phyloP scores from a whole-genome alignment of 805 yeast genomes.

The Saccharomyces jurei region DNA sequence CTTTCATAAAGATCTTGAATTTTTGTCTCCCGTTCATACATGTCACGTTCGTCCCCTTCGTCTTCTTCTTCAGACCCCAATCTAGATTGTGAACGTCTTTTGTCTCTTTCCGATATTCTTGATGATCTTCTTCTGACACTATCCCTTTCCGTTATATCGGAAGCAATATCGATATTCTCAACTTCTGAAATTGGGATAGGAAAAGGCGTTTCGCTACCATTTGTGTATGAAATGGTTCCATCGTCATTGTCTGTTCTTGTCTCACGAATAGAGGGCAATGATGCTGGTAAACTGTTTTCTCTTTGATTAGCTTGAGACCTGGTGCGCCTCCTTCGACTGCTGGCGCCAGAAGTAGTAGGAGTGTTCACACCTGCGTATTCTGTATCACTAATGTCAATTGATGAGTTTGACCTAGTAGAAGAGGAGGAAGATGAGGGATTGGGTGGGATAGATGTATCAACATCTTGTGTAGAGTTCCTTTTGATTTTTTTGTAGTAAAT shows the following conservation, averaged over 20 bases:
- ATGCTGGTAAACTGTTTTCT: neutral
- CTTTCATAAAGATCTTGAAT: constrained; percentile 25
- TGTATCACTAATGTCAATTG: constrained; percentile 5
- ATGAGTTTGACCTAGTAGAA: constrained; percentile 3
- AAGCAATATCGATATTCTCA: neutral
- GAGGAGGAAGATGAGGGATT: constrained; percentile 3
- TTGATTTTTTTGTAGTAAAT: constrained; percentile 21
- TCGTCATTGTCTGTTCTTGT: neutral
- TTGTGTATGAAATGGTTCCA: neutral
- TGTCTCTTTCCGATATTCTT: constrained; percentile 16
- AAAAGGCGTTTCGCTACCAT: neutral
- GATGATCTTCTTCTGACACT: constrained; percentile 20
- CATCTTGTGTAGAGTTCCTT: constrained; percentile 1
- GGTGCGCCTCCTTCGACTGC: constrained; percentile 2
- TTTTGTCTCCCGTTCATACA: constrained; percentile 5
- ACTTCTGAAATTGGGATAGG: neutral
- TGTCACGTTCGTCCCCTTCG: constrained; percentile 3
- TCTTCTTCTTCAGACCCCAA: neutral
- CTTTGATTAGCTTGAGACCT: constrained; percentile 2
- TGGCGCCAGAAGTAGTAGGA: neutral
- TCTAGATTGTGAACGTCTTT: neutral
- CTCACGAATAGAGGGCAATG: neutral
- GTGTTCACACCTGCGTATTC: constrained; percentile 4
- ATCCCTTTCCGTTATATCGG: constrained; percentile 1
- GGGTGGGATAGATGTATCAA: neutral